These are phyloP conservation scores for Bromus sterilis DNA, from an alignment of 176 grass and related monocot genomes.

Conservation along the genomic window DNA sequence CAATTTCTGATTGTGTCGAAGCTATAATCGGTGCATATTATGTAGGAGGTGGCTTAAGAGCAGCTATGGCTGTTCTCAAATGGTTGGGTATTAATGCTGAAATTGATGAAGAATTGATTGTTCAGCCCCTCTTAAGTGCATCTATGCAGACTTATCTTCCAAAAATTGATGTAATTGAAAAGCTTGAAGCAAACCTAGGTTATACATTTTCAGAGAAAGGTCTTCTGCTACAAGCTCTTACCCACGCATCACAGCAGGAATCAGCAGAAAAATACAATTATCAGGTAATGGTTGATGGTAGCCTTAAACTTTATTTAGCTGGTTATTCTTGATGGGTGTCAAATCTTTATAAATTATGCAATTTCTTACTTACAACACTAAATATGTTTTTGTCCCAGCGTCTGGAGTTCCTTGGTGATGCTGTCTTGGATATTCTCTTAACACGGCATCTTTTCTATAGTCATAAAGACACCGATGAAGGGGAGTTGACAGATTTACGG, in stretches of 20 bases:
- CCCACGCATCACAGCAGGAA: slow-evolving; percentile 77
- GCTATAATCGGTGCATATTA: slow-evolving; percentile 92
- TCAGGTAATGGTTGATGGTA: slow-evolving; percentile 39
- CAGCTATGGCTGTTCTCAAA: slow-evolving; percentile 62
- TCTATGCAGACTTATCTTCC: slow-evolving; percentile 49
- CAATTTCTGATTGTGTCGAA: slow-evolving; percentile 88
- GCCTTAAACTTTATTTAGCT: slow-evolving; percentile 8
- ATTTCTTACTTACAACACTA: slow-evolving; percentile 13
- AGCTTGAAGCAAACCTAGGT: slow-evolving; percentile 70
- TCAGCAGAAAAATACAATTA: slow-evolving; percentile 60
- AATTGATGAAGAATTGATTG: slow-evolving; percentile 49
- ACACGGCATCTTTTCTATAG: slow-evolving; percentile 62
- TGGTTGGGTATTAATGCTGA: slow-evolving; percentile 65
- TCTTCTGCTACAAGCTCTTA: slow-evolving; percentile 75
- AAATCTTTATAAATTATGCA: slow-evolving; percentile 7
- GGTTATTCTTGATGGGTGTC: slow-evolving; percentile 18
- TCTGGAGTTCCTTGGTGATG: slow-evolving; percentile 92
- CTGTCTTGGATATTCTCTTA: slow-evolving; percentile 82
- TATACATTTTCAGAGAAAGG: slow-evolving; percentile 60
- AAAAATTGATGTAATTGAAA: slow-evolving; percentile 50
- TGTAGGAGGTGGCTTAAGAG: slow-evolving; percentile 64
- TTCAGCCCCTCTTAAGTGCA: slow-evolving; percentile 40
- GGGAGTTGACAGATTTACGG: slow-evolving; percentile 82
- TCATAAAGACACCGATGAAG: slow-evolving; percentile 65
- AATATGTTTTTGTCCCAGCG: slow-evolving; percentile 38